Percentiles rank a stretch among this genome's conserved stretches.
Evolutionary conservation across 2,329 filamentous ascomycete species (phyloP).

Genomic region (Knoxdaviesia proteae): DNA sequence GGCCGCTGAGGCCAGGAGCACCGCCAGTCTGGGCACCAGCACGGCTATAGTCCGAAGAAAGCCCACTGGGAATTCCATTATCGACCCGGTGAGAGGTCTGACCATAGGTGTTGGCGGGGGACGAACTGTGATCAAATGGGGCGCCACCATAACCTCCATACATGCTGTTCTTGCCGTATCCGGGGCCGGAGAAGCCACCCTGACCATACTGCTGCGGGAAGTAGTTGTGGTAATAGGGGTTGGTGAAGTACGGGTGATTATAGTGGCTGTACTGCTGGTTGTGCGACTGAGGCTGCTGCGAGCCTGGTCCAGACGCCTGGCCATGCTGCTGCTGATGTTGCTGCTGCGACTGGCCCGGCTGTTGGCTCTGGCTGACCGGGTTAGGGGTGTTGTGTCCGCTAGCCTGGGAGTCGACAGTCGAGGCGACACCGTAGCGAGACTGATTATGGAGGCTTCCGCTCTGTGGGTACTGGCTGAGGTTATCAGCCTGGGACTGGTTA

Average conservation of each 20-base stretch:
- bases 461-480: slow-evolving; percentile 50
- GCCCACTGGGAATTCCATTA: slow-evolving; percentile 24
- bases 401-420: slow-evolving; percentile 50
- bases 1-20: slow-evolving; percentile 27
- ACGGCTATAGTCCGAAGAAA: slow-evolving; percentile 32
- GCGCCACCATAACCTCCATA: slow-evolving; percentile 36
- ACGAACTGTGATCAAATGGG: slow-evolving; percentile 33
- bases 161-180: slow-evolving; percentile 30
- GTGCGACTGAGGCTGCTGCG: slow-evolving; percentile 20
- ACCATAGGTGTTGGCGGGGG: slow-evolving; percentile 29
- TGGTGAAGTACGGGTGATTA: slow-evolving; percentile 38
- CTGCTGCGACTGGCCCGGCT: slow-evolving; percentile 21
- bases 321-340: slow-evolving; percentile 19
- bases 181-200: slow-evolving; percentile 22
- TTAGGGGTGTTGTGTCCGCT: slow-evolving; percentile 86
- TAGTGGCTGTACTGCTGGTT: slow-evolving; percentile 29
- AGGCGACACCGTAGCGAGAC: slow-evolving; percentile 34
- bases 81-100: slow-evolving; percentile 33
- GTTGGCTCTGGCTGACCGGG: slow-evolving; percentile 39
- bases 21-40: slow-evolving; percentile 27
- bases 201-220: slow-evolving; percentile 32
- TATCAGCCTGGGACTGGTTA: slow-evolving; percentile 36
- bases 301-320: slow-evolving; percentile 13
- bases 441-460: slow-evolving; percentile 36
- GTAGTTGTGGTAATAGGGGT: slow-evolving; percentile 42